Evolutionary conservation across 2,329 filamentous ascomycete species (phyloP).

Genomic region (Penicillium sclerotiorum): DNA sequence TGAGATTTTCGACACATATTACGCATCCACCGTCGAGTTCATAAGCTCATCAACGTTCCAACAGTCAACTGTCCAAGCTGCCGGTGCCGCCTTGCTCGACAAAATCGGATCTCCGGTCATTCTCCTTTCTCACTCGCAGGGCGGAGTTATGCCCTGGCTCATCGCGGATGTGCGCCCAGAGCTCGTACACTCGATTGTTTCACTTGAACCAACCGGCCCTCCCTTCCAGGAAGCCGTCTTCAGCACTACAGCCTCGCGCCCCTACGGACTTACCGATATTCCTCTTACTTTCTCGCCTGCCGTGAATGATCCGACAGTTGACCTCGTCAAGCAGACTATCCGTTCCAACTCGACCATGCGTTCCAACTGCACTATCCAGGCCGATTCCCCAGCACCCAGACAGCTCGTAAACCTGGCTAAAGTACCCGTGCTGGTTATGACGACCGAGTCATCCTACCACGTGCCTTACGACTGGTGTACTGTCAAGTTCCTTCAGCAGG

Average conservation of each 20-base stretch:
- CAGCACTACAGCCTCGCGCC: slow-evolving; percentile 35
- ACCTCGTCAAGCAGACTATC: slow-evolving; percentile 34
- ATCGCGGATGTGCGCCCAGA: slow-evolving; percentile 53
- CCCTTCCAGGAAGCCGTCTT: slow-evolving; percentile 51
- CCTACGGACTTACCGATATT: slow-evolving; percentile 54
- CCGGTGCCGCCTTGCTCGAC: slow-evolving; percentile 48
- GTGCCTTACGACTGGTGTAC: slow-evolving; percentile 58
- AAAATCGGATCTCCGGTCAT: slow-evolving; percentile 45
- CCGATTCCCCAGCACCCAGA: slow-evolving; percentile 37
- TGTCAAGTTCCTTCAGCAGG: slow-evolving; percentile 54
- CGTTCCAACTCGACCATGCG: slow-evolving; percentile 24
- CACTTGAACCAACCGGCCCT: slow-evolving; percentile 56
- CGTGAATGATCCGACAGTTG: slow-evolving; percentile 40
- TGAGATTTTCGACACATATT: slow-evolving; percentile 53
- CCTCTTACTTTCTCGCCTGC: slow-evolving; percentile 53
- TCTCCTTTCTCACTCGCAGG: slow-evolving; percentile 54
- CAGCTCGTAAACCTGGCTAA: slow-evolving; percentile 52
- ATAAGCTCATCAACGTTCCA: slow-evolving; percentile 16
- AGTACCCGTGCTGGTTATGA: slow-evolving; percentile 54
- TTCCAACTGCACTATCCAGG: slow-evolving; percentile 43
- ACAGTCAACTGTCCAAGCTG: slow-evolving; percentile 38
- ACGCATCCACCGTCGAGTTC: slow-evolving; percentile 35
- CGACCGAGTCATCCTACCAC: slow-evolving; percentile 56
- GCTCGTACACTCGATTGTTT: slow-evolving; percentile 52
- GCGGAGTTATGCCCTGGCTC: slow-evolving; percentile 50